These are phyloP conservation scores for Gracilaria vermiculophylla DNA, from an alignment of 23 red algal genomes.

Conservation along the genomic window DNA sequence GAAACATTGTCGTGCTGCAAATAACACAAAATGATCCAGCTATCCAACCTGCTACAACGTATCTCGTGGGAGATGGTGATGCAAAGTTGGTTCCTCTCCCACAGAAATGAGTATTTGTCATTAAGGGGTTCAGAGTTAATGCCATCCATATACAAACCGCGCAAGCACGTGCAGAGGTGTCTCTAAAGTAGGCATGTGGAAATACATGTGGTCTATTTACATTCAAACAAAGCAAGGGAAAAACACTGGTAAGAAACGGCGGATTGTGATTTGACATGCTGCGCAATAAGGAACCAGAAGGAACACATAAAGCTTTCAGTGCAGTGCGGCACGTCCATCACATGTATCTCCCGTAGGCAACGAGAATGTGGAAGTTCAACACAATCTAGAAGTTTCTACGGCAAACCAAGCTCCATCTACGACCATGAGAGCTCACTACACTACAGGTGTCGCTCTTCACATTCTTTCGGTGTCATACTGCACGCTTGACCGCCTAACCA, in stretches of 20 bases:
- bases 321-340: not conserved
- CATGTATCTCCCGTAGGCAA: not conserved
- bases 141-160: not conserved
- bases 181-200: not conserved
- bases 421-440: too few relatives aligned
- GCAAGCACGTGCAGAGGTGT: not conserved
- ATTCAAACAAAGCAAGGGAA: conserved; percentile 2
- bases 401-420: too few relatives aligned
- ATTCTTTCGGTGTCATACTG: too few relatives aligned
- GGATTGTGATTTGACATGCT: not conserved
- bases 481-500: too few relatives aligned
- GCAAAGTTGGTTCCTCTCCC: conserved; percentile 7
- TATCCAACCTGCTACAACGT: not conserved
- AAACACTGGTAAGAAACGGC: not conserved
- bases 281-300: not conserved
- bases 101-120: not conserved
- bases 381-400: too few relatives aligned
- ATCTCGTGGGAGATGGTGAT: not conserved
- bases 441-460: too few relatives aligned
- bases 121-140: not conserved
- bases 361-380: too few relatives aligned
- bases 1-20: conserved; percentile 44
- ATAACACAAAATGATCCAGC: not conserved
- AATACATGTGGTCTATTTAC: not conserved
- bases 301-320: not conserved